Evolutionary conservation across 2,329 filamentous ascomycete species (phyloP), one percentile per base, ranked within the genome.

Genomic region (Cordyceps fumosorosea): DNA sequence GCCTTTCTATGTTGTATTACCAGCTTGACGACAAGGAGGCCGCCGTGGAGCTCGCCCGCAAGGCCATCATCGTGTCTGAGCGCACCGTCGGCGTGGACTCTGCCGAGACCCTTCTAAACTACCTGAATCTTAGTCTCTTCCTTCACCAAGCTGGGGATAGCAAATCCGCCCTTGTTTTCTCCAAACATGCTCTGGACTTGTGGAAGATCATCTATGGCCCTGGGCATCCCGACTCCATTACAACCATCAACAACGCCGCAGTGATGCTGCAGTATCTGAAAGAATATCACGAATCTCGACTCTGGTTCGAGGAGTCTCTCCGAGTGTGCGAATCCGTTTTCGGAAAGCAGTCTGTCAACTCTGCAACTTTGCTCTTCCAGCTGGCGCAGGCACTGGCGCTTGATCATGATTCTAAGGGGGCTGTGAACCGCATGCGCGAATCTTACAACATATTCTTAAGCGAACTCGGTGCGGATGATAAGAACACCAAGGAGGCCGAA

Each of bases 261-360:
- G 95, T 99, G 64, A 99, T 99, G 95, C 86, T 99, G 63, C 95
- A 99, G 77, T 88, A 92, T 62, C 84, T 97, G 69, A 96, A 98
- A 81, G 88, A 90, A 64, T 99, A 96, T 79, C 89, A 93, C 69
- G 91, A 96, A 76, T 98, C 93, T 52, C 89, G 95, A 57, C 82
- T 93, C 65, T 99, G 95, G 95, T 99, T 99, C 72, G 95, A 98
- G 76, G 89, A 91, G 66, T 96, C 93, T 11, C 85, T 98, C 57
- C 83, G 85, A 50, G 88, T 98, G 65, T 97, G 93, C 74, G 92
- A 97, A 76, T 85, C 88, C 52, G 87, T 97, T 5, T 96, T 93
- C 66, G 95, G 95, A 71, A 89, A 90, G 74, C 84, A 91, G 68
- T 96, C 91, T 14, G 87, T 98, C 76, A 96, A 96, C 78, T 91